These are phyloP conservation scores for Nakataea oryzae DNA, from an alignment of 2,329 filamentous ascomycete genomes.

Conservation along the genomic window DNA sequence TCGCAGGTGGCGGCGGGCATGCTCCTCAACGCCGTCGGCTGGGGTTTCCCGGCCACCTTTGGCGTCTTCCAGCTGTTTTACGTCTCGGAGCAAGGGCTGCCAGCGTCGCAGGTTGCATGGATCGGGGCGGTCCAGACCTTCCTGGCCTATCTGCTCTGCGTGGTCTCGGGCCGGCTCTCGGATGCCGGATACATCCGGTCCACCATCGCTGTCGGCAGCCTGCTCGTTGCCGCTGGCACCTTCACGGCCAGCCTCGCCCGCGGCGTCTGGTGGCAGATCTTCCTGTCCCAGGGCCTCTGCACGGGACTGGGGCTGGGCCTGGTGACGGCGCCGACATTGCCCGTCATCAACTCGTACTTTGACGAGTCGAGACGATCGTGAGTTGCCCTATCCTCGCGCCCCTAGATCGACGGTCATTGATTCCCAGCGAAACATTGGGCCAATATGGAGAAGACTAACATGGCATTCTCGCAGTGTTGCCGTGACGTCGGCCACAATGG, in stretches of 20 bases:
- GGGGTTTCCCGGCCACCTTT: slow-evolving; percentile 38
- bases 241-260: slow-evolving; percentile 33
- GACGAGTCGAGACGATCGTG: slow-evolving; percentile 32
- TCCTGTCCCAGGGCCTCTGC: slow-evolving; percentile 42
- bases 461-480: slow-evolving; percentile 27
- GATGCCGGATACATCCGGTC: slow-evolving; percentile 37
- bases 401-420: neutral
- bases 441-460: neutral
- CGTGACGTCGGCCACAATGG: slow-evolving; percentile 47
- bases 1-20: slow-evolving; percentile 35
- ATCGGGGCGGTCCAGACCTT: slow-evolving; percentile 39
- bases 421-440: neutral
- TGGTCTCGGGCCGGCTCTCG: slow-evolving; percentile 35
- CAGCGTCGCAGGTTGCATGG: slow-evolving; percentile 30
- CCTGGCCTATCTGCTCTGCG: slow-evolving; percentile 35
- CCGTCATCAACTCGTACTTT: slow-evolving; percentile 49
- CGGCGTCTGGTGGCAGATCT: slow-evolving; percentile 37
- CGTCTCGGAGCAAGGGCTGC: slow-evolving; percentile 20
- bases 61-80: slow-evolving; percentile 38
- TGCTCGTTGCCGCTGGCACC: slow-evolving; percentile 32
- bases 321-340: slow-evolving; percentile 40
- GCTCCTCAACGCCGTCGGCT: slow-evolving; percentile 36
- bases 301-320: slow-evolving; percentile 44
- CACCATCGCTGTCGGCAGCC: slow-evolving; percentile 27
- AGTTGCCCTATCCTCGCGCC: neutral